Percentiles rank a stretch among this genome's conserved stretches.
phyloP scores from a whole-genome alignment of 2,329 filamentous ascomycete genomes.

The Ophiostoma himal-ulmi region DNA sequence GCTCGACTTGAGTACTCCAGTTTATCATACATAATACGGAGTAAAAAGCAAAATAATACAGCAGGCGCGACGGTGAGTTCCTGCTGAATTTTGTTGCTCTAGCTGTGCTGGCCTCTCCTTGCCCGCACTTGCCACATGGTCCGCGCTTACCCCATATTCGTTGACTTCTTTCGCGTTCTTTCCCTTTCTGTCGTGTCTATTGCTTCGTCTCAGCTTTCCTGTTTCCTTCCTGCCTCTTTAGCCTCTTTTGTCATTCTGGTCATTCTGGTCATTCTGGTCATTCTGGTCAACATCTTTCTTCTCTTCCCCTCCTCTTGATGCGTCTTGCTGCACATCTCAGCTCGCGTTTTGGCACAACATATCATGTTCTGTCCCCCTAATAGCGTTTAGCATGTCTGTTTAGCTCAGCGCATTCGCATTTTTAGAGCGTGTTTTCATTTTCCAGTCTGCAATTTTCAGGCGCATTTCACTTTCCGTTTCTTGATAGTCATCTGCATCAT shows the following conservation, averaged over 20 bases:
- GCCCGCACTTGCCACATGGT: conserved; percentile 1
- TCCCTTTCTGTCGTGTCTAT: conserved; percentile 1
- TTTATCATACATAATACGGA: background rate
- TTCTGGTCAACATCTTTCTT: conserved; percentile 2
- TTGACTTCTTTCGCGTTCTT: conserved; percentile 17
- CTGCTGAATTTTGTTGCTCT: conserved; percentile 13
- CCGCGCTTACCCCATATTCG: conserved; percentile 5
- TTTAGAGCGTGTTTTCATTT: background rate
- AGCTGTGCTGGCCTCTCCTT: background rate
- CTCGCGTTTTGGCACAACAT: background rate
- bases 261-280: background rate
- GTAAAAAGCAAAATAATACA: conserved; percentile 11
- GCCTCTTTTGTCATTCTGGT: background rate
- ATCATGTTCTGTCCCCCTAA: conserved; percentile 12
- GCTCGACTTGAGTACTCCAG: background rate
- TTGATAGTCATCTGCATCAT: background rate
- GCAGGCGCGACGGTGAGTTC: conserved; percentile 25
- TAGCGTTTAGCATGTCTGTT: conserved; percentile 8
- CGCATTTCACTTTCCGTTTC: background rate
- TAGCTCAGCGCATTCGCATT: conserved; percentile 8
- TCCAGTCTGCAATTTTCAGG: conserved; percentile 7
- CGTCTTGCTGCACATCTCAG: background rate
- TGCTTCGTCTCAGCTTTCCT: conserved; percentile 2
- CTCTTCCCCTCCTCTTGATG: background rate
- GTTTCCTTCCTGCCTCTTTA: background rate